Base-by-base conservation (phyloP, 768 basidiomycete species). In the Collybiopsis confluens region DNA sequence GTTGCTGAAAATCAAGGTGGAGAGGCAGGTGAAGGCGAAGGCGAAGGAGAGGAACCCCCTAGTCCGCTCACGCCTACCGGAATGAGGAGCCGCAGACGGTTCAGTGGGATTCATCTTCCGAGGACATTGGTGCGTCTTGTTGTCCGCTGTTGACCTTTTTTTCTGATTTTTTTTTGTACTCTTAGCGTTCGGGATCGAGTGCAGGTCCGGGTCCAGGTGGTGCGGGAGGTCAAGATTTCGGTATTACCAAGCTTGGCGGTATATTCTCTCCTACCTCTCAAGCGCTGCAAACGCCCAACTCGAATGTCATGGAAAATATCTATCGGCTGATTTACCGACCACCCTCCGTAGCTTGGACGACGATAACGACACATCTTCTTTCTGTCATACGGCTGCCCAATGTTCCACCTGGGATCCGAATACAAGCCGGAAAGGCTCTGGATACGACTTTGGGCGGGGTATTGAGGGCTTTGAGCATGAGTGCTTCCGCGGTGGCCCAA, bases 41-140 rank as follows among this genome's bases (percentile, higher is more conserved):
- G 78, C 78, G 20, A 78, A 77, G 54, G 48, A 66, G 27, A 57
- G 46, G 16, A 59, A 57, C 10, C 45, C 66, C 38, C 66, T 64
- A 57, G 64, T 26, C 64, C 66, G 28, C 64, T 68, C 0, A 68
- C 79, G 51, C 73, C 76, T 6, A 74, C 76, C 5, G 71, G 70
- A 46, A 63, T 67, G 15, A 58, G 76, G 18, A 82, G 86, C 66
- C 73, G 86, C 45, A 76, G 90, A 55, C 73, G 91, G 38, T 85
- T 90, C 9, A 97, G 95, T 59, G 96, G 95, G 0, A 92, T 98
- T 24, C 88, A 90, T 64, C 74, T 93, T 16, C 86, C 89, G 0
- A 81, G 84, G 45, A 87, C 87, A 2, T 69, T 90, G 72, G 90
- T 91, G 58, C 62, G 88, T 73, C 54, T 4, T 18, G 0, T 47